These are phyloP conservation scores for Blastocystis sp. DNA, from an alignment of 352 stramenopile genomes.

Conservation along the genomic window DNA sequence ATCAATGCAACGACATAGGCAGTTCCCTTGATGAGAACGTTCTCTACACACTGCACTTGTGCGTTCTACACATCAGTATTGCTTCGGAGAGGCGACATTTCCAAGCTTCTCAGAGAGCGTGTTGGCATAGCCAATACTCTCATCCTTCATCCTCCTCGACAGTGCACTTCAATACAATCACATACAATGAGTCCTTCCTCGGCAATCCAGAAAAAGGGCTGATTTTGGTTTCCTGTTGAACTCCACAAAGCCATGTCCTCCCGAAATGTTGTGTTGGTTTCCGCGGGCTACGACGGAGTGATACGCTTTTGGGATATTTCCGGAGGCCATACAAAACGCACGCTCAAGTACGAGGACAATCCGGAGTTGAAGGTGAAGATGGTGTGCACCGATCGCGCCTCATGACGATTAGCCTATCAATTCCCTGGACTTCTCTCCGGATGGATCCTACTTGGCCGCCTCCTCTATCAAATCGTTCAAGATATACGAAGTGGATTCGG, in stretches of 20 bases:
- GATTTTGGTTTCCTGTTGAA: neutral
- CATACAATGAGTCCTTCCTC: neutral
- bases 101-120: neutral
- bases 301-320: slow-evolving; percentile 69
- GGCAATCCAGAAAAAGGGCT: neutral
- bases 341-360: slow-evolving; percentile 65
- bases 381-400: neutral
- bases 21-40: neutral
- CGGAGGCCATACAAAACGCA: slow-evolving; percentile 63
- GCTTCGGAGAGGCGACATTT: neutral
- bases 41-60: neutral
- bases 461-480: slow-evolving; percentile 61
- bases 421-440: slow-evolving; percentile 54
- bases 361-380: slow-evolving; percentile 23
- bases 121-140: neutral
- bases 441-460: slow-evolving; percentile 37
- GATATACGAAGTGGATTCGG: slow-evolving; percentile 63
- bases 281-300: slow-evolving; percentile 47
- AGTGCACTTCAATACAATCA: neutral
- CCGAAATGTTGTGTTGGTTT: slow-evolving; percentile 47
- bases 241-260: slow-evolving; percentile 30
- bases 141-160: neutral
- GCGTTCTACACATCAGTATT: neutral
- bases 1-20: neutral
- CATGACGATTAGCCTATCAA: slow-evolving; percentile 35